Percentiles rank a stretch among this genome's conserved stretches.
Evolutionary conservation across 495 filamentous ascomycete genomes (phyloP).

Genomic region (Aspergillus carlsbadensis): DNA sequence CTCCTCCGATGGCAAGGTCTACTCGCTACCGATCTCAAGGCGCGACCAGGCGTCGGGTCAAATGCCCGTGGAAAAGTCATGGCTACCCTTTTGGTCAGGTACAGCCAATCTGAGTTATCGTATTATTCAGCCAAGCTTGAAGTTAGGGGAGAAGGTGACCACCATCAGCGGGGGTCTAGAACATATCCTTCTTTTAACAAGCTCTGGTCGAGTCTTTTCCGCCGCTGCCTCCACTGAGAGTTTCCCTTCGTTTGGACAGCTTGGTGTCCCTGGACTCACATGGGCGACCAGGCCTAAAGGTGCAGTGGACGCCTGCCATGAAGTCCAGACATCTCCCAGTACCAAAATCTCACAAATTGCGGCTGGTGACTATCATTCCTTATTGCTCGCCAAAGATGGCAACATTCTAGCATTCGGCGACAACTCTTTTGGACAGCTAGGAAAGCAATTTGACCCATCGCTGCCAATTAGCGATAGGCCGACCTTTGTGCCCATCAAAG

Average conservation of each 20-base stretch:
- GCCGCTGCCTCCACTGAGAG: conserved; percentile 72
- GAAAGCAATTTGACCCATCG: conserved; percentile 64
- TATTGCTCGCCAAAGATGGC: conserved; percentile 71
- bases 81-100: conserved; percentile 72
- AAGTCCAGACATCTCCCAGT: conserved; percentile 63
- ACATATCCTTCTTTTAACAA: conserved; percentile 84
- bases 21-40: conserved; percentile 77
- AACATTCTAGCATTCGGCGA: conserved; percentile 87
- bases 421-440: conserved; percentile 84
- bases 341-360: conserved; percentile 70
- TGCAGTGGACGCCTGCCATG: conserved; percentile 76
- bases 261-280: conserved; percentile 78
- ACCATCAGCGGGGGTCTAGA: conserved; percentile 76
- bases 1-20: conserved; percentile 73
- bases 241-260: conserved; percentile 81
- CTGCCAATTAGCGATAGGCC: conserved; percentile 66
- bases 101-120: conserved; percentile 67
- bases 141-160: conserved; percentile 71
- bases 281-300: conserved; percentile 78
- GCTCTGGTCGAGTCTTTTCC: conserved; percentile 79
- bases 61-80: conserved; percentile 63
- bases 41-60: conserved; percentile 62
- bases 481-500: conserved; percentile 61
- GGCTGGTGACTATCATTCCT: conserved; percentile 82
- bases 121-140: conserved; percentile 63